These are phyloP conservation scores for Ustilago xerochloae DNA, from an alignment of 1,284 basidiomycete genomes.

Conservation along the genomic window DNA sequence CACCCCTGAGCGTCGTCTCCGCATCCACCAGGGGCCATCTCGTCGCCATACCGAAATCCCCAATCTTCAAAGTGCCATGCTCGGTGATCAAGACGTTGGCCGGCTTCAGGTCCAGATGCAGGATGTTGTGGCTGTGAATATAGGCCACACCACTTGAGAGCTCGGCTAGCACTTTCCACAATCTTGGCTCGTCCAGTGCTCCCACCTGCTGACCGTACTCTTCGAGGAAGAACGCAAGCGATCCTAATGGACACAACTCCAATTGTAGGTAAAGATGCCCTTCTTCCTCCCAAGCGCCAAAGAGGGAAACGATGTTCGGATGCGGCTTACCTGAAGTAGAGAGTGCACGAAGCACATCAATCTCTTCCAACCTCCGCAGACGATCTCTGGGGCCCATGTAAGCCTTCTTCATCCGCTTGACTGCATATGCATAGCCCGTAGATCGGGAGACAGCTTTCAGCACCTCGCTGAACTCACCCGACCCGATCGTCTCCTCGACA, in stretches of 20 bases:
- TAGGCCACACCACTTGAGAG: constrained; percentile 81
- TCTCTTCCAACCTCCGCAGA: constrained; percentile 90
- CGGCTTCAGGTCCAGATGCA: constrained; percentile 97
- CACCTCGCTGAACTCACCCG: constrained; percentile 93
- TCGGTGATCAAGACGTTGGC: constrained; percentile 94
- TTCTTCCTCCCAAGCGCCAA: constrained; percentile 97
- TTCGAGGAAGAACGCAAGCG: constrained; percentile 89
- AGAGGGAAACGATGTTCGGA: constrained; percentile 79
- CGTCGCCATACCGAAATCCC: constrained; percentile 84
- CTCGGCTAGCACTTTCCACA: constrained; percentile 97
- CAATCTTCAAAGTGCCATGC: constrained; percentile 92
- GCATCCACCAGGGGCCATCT: constrained; percentile 63
- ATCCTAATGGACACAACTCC: constrained; percentile 92
- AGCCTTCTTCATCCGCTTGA: constrained; percentile 89
- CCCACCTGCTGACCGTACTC: constrained; percentile 85
- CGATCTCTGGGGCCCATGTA: constrained; percentile 89
- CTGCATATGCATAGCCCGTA: constrained; percentile 78
- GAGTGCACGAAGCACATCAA: constrained; percentile 88
- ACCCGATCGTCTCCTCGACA: constrained; percentile 83
- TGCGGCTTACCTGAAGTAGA: constrained; percentile 67
- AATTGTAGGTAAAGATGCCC: constrained; percentile 91
- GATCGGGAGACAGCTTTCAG: constrained; percentile 85
- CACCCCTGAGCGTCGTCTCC: constrained; percentile 57
- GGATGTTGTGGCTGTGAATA: constrained; percentile 87
- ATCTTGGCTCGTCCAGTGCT: constrained; percentile 88